phyloP scores from a whole-genome alignment of 257 asterid genomes.

The Penstemon davidsonii region DNA sequence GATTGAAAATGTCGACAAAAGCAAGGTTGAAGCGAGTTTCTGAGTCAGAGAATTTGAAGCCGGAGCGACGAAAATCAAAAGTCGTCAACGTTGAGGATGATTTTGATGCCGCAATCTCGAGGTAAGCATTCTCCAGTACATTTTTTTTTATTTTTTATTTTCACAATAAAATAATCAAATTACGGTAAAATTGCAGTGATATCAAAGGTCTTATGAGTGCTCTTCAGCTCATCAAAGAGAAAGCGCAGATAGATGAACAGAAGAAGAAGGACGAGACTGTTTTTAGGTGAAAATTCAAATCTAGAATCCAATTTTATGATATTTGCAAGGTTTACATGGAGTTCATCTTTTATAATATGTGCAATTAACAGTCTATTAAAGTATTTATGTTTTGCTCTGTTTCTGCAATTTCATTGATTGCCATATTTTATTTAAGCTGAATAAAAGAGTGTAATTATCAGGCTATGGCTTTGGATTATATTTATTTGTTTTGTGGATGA shows the following conservation, averaged over 20 bases:
- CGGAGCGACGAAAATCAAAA: constrained; percentile 55
- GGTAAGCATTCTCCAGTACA: constrained; percentile 31
- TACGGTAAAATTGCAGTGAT: constrained; percentile 50
- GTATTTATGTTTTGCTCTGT: neutral
- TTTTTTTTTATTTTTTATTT: neutral
- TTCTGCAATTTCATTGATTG: neutral
- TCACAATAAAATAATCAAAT: constrained; percentile 4
- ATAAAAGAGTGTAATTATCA: neutral
- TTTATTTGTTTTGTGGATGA: too few relatives aligned
- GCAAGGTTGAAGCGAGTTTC: constrained; percentile 53
- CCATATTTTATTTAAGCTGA: neutral
- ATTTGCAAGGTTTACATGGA: neutral
- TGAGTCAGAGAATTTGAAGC: constrained; percentile 49
- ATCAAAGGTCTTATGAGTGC: constrained; percentile 77
- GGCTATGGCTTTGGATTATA: neutral
- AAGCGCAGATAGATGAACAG: constrained; percentile 73
- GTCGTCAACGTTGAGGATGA: constrained; percentile 53
- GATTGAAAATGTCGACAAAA: constrained; percentile 49
- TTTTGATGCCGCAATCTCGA: constrained; percentile 70
- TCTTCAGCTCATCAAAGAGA: constrained; percentile 80
- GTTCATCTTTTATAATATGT: constrained; percentile 10
- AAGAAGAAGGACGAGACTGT: constrained; percentile 88
- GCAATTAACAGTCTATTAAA: neutral
- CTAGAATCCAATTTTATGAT: neutral
- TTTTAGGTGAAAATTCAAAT: constrained; percentile 54